Conservation (phyloP, 2,329 filamentous ascomycete genomes). For the Fusarium sp. region DNA sequence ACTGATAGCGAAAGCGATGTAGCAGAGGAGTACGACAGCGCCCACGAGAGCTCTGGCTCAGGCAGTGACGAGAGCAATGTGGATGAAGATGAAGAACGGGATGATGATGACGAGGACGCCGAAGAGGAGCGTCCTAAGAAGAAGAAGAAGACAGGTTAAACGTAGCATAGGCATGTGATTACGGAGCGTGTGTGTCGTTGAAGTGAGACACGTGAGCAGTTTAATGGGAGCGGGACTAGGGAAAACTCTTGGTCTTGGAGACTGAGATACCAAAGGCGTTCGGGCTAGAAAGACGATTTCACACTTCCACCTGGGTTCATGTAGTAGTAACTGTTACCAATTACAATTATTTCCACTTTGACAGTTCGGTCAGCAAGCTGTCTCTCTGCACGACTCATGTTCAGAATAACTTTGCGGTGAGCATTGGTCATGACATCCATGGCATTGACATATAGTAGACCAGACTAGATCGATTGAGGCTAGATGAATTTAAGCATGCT, state of each 20-base stretch:
- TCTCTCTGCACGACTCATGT: slow-evolving; percentile 5
- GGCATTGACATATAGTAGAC: not conserved
- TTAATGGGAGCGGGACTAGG: slow-evolving; percentile 32
- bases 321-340: slow-evolving; percentile 20
- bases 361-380: not conserved
- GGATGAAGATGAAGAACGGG: slow-evolving; percentile 56
- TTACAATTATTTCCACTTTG: not conserved
- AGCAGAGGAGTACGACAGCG: slow-evolving; percentile 94
- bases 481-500: slow-evolving; percentile 1
- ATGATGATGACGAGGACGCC: slow-evolving; percentile 53
- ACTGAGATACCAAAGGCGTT: slow-evolving; percentile 42
- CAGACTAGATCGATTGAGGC: not conserved
- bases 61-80: slow-evolving; percentile 67
- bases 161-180: not conserved
- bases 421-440: slow-evolving; percentile 3
- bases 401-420: not conserved
- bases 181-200: not conserved
- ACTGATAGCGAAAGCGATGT: slow-evolving; percentile 94
- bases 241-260: slow-evolving; percentile 29
- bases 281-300: slow-evolving; percentile 42
- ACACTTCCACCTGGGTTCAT: slow-evolving; percentile 14
- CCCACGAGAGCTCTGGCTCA: slow-evolving; percentile 84
- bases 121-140: slow-evolving; percentile 60
- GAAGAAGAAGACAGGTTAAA: slow-evolving; percentile 56
- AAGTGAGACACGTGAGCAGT: slow-evolving; percentile 4